Evolutionary conservation across 129 eudicot genomes (phyloP), one percentile per base, ranked within the genome.

Genomic region (Flaveria trinervia): DNA sequence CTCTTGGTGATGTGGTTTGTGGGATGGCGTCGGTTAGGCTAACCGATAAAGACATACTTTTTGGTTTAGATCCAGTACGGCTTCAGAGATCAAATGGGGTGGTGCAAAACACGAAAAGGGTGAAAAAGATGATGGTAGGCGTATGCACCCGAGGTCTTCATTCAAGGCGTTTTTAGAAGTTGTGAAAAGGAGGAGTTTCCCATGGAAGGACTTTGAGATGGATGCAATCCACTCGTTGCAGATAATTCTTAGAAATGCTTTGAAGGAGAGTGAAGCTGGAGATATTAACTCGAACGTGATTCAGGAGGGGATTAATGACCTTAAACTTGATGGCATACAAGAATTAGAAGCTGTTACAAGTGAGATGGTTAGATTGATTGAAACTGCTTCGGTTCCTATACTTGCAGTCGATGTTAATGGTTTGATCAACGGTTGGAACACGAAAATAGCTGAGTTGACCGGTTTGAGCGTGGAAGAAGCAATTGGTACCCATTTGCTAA

Each of bases 131-230:
- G 97, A 94, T 65, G 97, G 96, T 7, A 87, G 82, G 50, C 85
- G 86, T 62, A 91, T 94, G 97, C 97, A 94, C 54, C 98, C 98
- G 0, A 76, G 98, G 83, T 94, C 98, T 13, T 94, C 98, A 0
- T 94, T 94, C 80, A 94, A 91, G 23, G 98, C 98, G 20, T 94
- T 94, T 48, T 81, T 91, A 36, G 98, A 94, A 81, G 97, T 91
- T 55, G 98, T 91, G 49, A 94, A 91, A 83, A 84, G 78, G 4
- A 83, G 98, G 83, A 91, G 97, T 74, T 64, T 80, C 36, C 88
- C 96, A 5, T 94, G 98, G 98, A 91, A 84, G 86, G 98, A 94
- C 65, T 89, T 67, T 80, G 98, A 94, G 85, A 94, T 94, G 98
- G 97, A 94, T 48, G 97, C 98, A 3, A 94, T 94, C 46, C 98